Evolutionary conservation across 805 yeast species (phyloP).

Genomic region (Yarrowia sp.): DNA sequence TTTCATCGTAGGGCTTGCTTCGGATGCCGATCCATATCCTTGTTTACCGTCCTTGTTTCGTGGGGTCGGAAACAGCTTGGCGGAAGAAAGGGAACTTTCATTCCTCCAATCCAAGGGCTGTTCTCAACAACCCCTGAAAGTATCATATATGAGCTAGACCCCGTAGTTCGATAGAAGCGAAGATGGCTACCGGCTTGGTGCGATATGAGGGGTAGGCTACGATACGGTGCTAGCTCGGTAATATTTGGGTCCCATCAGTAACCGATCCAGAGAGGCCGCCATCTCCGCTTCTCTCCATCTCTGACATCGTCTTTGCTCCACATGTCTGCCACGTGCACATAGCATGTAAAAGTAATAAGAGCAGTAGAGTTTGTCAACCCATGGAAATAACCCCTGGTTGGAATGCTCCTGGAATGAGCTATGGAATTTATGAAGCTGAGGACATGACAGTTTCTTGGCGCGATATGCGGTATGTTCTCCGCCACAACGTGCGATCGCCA

Average conservation of each 20-base stretch:
- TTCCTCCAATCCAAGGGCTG: too few species aligned
- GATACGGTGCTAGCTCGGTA: too few species aligned
- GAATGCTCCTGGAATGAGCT: background rate
- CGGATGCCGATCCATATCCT: background rate
- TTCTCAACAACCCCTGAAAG: background rate
- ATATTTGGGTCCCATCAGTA: too few species aligned
- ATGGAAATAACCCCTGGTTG: conserved; percentile 2
- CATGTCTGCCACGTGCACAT: conserved; percentile 8
- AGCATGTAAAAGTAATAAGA: too few species aligned
- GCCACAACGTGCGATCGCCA: too few species aligned
- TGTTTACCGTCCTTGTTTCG: background rate
- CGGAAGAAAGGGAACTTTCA: background rate
- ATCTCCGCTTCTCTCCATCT: background rate
- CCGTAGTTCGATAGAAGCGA: too few species aligned
- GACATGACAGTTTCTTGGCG: too few species aligned
- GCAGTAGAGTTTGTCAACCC: background rate
- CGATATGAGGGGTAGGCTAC: background rate
- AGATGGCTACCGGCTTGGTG: too few species aligned
- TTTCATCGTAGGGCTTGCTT: too few species aligned
- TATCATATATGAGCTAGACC: background rate
- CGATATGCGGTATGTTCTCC: too few species aligned
- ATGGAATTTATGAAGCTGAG: background rate
- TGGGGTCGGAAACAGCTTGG: background rate
- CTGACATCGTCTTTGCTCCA: background rate
- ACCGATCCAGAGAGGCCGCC: too few species aligned